Evolutionary conservation across 2,329 filamentous ascomycete species (phyloP).

Genomic region (Cercospora beticola): DNA sequence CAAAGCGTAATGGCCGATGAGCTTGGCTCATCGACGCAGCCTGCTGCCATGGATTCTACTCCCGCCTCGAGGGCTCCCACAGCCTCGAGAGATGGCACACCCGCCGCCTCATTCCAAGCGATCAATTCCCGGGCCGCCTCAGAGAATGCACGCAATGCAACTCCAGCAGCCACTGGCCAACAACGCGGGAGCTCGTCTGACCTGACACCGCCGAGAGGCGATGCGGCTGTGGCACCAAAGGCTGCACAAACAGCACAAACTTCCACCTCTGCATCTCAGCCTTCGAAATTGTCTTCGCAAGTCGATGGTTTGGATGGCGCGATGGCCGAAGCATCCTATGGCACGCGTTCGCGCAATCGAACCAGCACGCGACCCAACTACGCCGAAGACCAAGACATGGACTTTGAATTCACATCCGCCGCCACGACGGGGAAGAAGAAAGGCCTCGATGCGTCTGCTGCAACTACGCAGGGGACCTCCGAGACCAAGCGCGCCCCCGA

Average conservation of each 20-base stretch:
- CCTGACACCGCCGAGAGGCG: constrained; percentile 26
- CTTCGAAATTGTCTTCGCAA: constrained; percentile 23
- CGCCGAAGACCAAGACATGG: constrained; percentile 89
- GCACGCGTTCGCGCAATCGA: constrained; percentile 90
- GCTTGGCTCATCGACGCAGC: constrained; percentile 17
- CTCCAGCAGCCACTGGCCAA: constrained; percentile 19
- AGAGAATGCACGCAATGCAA: constrained; percentile 24
- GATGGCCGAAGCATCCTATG: constrained; percentile 60
- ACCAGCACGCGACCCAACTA: constrained; percentile 84
- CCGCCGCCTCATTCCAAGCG: constrained; percentile 28
- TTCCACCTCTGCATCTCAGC: constrained; percentile 23
- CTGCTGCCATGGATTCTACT: constrained; percentile 3
- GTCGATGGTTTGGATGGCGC: constrained; percentile 29
- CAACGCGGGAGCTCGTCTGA: constrained; percentile 23
- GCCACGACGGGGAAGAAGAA: constrained; percentile 39
- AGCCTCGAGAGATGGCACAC: constrained; percentile 22
- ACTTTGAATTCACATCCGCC: constrained; percentile 66
- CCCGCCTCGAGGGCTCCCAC: constrained; percentile 14
- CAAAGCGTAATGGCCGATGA: constrained; percentile 27
- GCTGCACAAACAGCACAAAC: constrained; percentile 32
- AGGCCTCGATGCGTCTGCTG: constrained; percentile 35
- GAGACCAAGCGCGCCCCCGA: constrained; percentile 19
- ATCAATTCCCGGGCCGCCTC: constrained; percentile 28
- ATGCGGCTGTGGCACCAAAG: constrained; percentile 26
- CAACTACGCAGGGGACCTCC: constrained; percentile 15